Conservation (phyloP, 2,329 filamentous ascomycete genomes). For the Botrytis sinoallii region DNA sequence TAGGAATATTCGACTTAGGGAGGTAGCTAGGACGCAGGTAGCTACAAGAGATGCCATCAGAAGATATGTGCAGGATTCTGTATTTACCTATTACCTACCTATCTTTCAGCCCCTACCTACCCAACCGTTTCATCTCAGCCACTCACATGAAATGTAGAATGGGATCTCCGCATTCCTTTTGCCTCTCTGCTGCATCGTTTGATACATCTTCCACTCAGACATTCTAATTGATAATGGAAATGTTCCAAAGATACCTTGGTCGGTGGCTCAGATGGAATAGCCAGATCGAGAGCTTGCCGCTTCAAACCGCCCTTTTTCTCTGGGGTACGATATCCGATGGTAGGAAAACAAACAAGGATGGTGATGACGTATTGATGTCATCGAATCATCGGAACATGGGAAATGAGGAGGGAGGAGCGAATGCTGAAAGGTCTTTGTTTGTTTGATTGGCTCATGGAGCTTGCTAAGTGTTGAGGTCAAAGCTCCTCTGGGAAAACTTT, state of each 20-base stretch:
- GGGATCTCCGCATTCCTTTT: neutral
- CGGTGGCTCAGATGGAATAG: neutral
- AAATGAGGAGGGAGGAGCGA: neutral
- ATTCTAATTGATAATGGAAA: neutral
- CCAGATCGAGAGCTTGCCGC: neutral
- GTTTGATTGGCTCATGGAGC: neutral
- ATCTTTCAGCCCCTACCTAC: neutral
- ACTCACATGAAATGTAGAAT: neutral
- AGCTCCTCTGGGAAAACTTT: neutral
- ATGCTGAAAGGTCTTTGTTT: neutral
- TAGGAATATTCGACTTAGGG: too few relatives aligned
- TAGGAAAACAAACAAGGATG: neutral
- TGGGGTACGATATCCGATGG: neutral
- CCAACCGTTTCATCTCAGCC: neutral
- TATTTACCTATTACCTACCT: neutral
- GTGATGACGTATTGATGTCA: neutral
- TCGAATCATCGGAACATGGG: neutral
- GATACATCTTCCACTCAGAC: neutral
- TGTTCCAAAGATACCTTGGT: neutral
- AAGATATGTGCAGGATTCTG: too few relatives aligned
- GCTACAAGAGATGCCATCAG: too few relatives aligned
- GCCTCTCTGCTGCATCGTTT: neutral
- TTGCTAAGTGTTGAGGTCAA: neutral
- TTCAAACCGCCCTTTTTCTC: neutral
- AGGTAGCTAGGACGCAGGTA: too few relatives aligned